These are phyloP conservation scores for Oryza glaberrima DNA, from an alignment of 176 grass and related monocot species.

Conservation along the genomic window DNA sequence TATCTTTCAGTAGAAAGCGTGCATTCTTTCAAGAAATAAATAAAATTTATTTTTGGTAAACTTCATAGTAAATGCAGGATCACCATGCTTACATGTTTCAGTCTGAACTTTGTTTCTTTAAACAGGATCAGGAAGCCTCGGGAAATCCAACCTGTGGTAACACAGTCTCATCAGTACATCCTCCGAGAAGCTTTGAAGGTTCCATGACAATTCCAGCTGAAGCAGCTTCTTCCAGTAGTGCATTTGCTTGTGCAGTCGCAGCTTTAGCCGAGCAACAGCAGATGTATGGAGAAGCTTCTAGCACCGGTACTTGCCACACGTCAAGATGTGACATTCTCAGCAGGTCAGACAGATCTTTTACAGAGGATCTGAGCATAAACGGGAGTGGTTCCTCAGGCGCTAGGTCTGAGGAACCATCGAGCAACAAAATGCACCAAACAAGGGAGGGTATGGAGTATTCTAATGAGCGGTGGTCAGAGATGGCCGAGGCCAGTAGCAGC, in stretches of 20 bases:
- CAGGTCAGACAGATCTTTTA: constrained; percentile 42
- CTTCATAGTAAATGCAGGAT: neutral
- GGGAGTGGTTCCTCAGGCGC: constrained; percentile 40
- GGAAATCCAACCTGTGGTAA: constrained; percentile 30
- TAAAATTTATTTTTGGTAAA: constrained; percentile 3
- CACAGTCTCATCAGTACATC: constrained; percentile 31
- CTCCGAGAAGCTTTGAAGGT: constrained; percentile 24
- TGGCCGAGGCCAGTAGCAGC: constrained; percentile 54
- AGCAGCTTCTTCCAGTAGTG: constrained; percentile 50
- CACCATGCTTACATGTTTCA: neutral
- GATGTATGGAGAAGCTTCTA: constrained; percentile 49
- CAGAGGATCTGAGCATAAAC: constrained; percentile 24
- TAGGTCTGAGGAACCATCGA: constrained; percentile 38
- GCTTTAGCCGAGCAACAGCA: constrained; percentile 81
- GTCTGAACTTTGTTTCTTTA: constrained; percentile 27
- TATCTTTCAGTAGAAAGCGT: neutral
- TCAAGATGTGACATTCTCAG: constrained; percentile 29
- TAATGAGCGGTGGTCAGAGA: constrained; percentile 56
- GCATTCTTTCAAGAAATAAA: neutral
- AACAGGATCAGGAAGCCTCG: constrained; percentile 75
- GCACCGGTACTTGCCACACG: constrained; percentile 16
- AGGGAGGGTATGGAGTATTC: constrained; percentile 56
- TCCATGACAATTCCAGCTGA: constrained; percentile 8
- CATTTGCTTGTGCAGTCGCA: constrained; percentile 77
- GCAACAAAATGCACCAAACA: constrained; percentile 26